Evolutionary conservation across 306 rosid species (phyloP), one percentile per base, ranked within the genome.

Genomic region (Acmispon strigosus): DNA sequence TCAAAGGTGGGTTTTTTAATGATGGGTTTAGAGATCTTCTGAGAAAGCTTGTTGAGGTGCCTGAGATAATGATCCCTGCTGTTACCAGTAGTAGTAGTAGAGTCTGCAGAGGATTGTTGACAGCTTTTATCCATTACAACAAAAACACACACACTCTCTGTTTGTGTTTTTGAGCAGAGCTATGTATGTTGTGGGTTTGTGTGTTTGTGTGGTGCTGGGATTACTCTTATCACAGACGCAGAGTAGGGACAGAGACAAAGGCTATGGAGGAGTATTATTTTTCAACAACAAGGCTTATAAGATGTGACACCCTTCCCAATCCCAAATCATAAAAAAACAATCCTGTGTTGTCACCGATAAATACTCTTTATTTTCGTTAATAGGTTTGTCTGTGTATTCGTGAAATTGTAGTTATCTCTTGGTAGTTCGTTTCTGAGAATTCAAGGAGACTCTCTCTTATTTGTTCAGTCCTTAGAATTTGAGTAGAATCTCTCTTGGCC

Each of bases 11-110:
- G 80, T 41, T 85, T 90, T 42, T 78, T 83, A 66, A 48, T 54
- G 24, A 69, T 59, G 53, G 96, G 95, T 39, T 95, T 95, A n/a
- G 96, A 80, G 83, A 95, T 95, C 79, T 89, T 95, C 79, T 95
- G 99, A 1, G 99, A 95, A 13, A 95, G 90, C 85, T 89, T 95
- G 87, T 85, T 89, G 60, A 95, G 85, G 51, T 91, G 96, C 17
- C 84, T 80, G 10, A 95, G 90, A 65, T 86, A 91, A 3, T 87
- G 83, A n/a, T 90, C 82, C 32, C 79, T 55, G 17, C 2, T 66
- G 2, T 4, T 39, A 36, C 7, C 20, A 4, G 6, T 36, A 48
- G 61, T 34, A 4, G 6, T 36, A 48, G 61, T 47, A 58, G 81
- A 75, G 4, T 79, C 84, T 53, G 76, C 65, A 75, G 75, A 50